A percentile compares a stretch with the other conserved stretches of the same genome.
Evolutionary conservation across 1,284 basidiomycete species (phyloP).

Genomic region (Phellopilus nigrolimitatus): DNA sequence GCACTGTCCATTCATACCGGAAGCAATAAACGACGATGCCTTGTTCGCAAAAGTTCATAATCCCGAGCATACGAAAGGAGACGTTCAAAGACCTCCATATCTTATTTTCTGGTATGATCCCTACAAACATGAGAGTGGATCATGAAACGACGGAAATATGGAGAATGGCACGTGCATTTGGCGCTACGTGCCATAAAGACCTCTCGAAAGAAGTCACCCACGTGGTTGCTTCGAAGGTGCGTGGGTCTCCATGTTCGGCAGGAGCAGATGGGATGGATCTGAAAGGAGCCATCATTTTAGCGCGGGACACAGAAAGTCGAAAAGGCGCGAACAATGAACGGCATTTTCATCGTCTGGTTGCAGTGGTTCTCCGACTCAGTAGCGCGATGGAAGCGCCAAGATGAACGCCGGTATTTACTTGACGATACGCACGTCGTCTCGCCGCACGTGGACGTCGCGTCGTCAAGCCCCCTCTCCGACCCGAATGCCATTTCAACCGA

Average conservation of each 20-base stretch:
- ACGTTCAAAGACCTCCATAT: conserved; percentile 77
- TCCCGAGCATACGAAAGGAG: conserved; percentile 72
- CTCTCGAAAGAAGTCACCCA: conserved; percentile 76
- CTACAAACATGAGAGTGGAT: conserved; percentile 58
- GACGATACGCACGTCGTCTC: conserved; percentile 38
- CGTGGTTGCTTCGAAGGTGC: conserved; percentile 82
- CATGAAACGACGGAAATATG: conserved; percentile 85
- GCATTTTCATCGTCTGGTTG: conserved; percentile 80
- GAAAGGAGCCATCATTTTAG: too few species aligned
- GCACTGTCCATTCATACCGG: background rate
- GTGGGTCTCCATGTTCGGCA: conserved; percentile 14
- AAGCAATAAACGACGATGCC: conserved; percentile 44
- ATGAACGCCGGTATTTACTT: conserved; percentile 68
- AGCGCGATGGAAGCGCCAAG: conserved; percentile 72
- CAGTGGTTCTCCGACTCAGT: conserved; percentile 87
- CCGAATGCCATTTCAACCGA: conserved; percentile 59
- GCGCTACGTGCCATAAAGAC: conserved; percentile 74
- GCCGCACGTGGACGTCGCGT: conserved; percentile 29
- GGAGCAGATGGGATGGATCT: too few species aligned
- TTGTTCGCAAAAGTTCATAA: conserved; percentile 58
- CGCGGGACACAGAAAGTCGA: conserved; percentile 90
- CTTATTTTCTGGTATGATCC: conserved; percentile 92
- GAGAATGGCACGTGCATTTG: conserved; percentile 84
- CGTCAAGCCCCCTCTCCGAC: conserved; percentile 46
- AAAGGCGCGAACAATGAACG: conserved; percentile 62